Evolutionary conservation across 257 asterid species (phyloP), one percentile per base, ranked within the genome.

Genomic region (Solanum chiquidenum): DNA sequence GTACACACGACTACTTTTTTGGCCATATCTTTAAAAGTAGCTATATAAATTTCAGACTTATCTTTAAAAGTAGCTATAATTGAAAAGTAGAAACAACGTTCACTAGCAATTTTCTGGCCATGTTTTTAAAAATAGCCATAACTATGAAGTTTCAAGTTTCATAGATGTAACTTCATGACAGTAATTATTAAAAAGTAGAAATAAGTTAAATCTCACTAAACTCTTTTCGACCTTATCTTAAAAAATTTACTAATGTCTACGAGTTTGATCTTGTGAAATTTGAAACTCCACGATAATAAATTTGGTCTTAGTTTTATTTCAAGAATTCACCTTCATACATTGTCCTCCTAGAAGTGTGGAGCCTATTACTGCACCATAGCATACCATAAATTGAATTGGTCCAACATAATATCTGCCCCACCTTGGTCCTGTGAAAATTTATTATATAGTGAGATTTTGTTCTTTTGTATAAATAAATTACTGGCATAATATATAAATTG

Each of bases 291-390:
- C 2, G 38, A 14, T 0, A 29, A 13, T 29, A 29, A 69, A 4
- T 6, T 68, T 69, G 12, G 0, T 11, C 80, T 34, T 40, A 40
- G n/a, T 79, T 42, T 42, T 8, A 44, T 9, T 85, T 60, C 4
- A 37, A 33, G 27, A 31, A 85, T 83, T 34, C 9, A 95, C 98
- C 98, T 96, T 96, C 88, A 95, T 89, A 92, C 99, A 96, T 35
- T 96, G 98, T 42, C 98, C 99, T 73, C 98, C 99, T 83, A 96
- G 84, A n/a, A 96, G 98, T 83, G 95, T 95, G 42, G 87, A 92
- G 6, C 94, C 99, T 33, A 96, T 95, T 0, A 96, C 99, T 14
- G 97, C 98, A 87, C 99, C 99, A 73, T 96, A 96, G 91, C 99
- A 96, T 10, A 95, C 98, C 88, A 93, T 18, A 85, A 96, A 94